These are phyloP conservation scores for Elongisporangium prolatum DNA, from an alignment of 352 stramenopile species.

Conservation along the genomic window DNA sequence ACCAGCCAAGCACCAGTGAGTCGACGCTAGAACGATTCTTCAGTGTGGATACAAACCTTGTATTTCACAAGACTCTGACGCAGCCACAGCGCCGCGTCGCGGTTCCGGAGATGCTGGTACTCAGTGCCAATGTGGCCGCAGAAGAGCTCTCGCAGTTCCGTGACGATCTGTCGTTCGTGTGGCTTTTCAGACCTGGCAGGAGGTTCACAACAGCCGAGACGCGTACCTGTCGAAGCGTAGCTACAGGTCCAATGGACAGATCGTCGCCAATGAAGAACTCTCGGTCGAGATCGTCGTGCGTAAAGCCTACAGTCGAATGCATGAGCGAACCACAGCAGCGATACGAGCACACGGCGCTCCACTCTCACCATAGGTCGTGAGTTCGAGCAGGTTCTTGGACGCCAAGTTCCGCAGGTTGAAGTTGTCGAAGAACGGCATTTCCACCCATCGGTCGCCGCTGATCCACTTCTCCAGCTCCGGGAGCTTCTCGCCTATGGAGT, in stretches of 20 bases:
- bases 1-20: neutral
- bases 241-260: constrained; percentile 74
- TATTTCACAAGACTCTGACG: constrained; percentile 57
- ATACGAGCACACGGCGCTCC: constrained; percentile 1
- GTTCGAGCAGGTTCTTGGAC: constrained; percentile 78
- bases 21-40: no score
- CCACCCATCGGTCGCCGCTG: constrained; percentile 77
- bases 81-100: constrained; percentile 85
- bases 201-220: no score
- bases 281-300: constrained; percentile 82
- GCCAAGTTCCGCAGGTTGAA: constrained; percentile 82
- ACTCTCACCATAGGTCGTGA: constrained; percentile 67
- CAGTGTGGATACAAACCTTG: constrained; percentile 56
- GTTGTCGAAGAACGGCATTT: constrained; percentile 85
- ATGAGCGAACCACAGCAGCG: neutral
- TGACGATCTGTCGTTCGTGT: constrained; percentile 87
- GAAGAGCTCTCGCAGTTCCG: constrained; percentile 93
- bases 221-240: constrained; percentile 57
- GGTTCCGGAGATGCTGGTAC: constrained; percentile 98
- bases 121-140: constrained; percentile 96
- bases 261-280: constrained; percentile 92
- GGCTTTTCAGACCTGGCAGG: constrained; percentile 17
- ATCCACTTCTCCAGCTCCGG: constrained; percentile 84
- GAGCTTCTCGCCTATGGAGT: constrained; percentile 66
- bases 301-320: constrained; percentile 68